Evolutionary conservation across 2,329 filamentous ascomycete genomes (phyloP).

Genomic region (Huntiella bhutanensis): DNA sequence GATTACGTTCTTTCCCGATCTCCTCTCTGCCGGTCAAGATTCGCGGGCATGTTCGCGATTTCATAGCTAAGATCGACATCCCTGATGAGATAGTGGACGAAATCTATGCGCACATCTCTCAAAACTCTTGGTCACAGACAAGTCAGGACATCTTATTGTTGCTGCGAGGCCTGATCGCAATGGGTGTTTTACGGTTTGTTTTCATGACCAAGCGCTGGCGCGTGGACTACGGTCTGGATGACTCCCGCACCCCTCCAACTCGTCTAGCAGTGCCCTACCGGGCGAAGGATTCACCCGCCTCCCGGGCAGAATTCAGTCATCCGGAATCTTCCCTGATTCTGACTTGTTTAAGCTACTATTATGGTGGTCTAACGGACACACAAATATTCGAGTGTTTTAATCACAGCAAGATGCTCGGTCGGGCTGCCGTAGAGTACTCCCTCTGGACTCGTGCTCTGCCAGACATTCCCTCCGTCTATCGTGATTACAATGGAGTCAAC

Average conservation of each 20-base stretch:
- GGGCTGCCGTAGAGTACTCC: conserved; percentile 31
- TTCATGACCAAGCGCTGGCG: conserved; percentile 41
- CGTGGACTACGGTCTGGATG: conserved; percentile 43
- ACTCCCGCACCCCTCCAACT: conserved; percentile 21
- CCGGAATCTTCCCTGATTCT: conserved; percentile 37
- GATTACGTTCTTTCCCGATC: conserved; percentile 25
- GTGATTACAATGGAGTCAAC: conserved; percentile 33
- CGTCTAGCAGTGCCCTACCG: conserved; percentile 38
- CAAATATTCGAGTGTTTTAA: conserved; percentile 30
- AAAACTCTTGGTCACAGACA: conserved; percentile 18
- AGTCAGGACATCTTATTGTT: conserved; percentile 24
- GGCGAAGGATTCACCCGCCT: conserved; percentile 37
- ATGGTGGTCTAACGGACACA: conserved; percentile 30
- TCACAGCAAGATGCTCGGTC: conserved; percentile 30
- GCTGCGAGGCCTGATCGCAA: conserved; percentile 35
- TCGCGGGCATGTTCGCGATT: conserved; percentile 20
- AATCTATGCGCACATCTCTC: conserved; percentile 17
- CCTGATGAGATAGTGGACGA: conserved; percentile 16
- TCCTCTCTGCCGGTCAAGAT: conserved; percentile 17
- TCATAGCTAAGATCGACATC: conserved; percentile 25
- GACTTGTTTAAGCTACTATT: conserved; percentile 38
- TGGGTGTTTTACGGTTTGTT: conserved; percentile 33
- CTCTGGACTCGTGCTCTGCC: conserved; percentile 24
- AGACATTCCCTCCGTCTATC: conserved; percentile 20
- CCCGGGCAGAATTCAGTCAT: conserved; percentile 41